A percentile compares a stretch with the other conserved stretches of the same genome.
Conservation (phyloP, 2,329 filamentous ascomycete genomes). For the Xylaria sp. region DNA sequence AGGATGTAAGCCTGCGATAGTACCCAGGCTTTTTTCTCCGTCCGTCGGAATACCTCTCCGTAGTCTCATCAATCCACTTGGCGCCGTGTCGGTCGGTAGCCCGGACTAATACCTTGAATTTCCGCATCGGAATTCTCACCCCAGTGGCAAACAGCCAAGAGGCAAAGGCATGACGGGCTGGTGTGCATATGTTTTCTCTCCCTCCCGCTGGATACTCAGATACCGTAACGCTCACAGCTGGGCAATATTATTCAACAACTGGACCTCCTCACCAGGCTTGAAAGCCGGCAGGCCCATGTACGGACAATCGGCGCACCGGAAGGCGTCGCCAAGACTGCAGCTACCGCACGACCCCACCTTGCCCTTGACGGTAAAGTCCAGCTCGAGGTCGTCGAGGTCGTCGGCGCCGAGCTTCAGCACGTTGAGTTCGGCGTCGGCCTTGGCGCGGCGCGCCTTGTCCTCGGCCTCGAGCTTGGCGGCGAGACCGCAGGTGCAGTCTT, state of each 20-base stretch:
- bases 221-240: conserved; percentile 55
- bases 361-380: conserved; percentile 96
- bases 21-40: too few species aligned
- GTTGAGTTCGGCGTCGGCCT: conserved; percentile 58
- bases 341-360: conserved; percentile 94
- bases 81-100: too few species aligned
- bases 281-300: conserved; percentile 68
- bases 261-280: conserved; percentile 93
- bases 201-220: neutral
- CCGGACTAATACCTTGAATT: too few species aligned
- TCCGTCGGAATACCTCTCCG: too few species aligned
- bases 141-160: too few species aligned
- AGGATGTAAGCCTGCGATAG: too few species aligned
- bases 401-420: conserved; percentile 66
- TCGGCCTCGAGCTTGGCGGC: conserved; percentile 81
- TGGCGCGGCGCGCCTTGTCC: conserved; percentile 62
- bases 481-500: conserved; percentile 94
- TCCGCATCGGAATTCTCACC: too few species aligned
- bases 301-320: conserved; percentile 60
- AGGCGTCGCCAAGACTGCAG: conserved; percentile 83
- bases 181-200: too few species aligned
- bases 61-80: too few species aligned
- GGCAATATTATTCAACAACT: conserved; percentile 76
- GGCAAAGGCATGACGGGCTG: too few species aligned
- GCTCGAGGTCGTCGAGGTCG: conserved; percentile 66